Evolutionary conservation across 352 stramenopile species (phyloP).

Genomic region (Phytopythium delawarense): DNA sequence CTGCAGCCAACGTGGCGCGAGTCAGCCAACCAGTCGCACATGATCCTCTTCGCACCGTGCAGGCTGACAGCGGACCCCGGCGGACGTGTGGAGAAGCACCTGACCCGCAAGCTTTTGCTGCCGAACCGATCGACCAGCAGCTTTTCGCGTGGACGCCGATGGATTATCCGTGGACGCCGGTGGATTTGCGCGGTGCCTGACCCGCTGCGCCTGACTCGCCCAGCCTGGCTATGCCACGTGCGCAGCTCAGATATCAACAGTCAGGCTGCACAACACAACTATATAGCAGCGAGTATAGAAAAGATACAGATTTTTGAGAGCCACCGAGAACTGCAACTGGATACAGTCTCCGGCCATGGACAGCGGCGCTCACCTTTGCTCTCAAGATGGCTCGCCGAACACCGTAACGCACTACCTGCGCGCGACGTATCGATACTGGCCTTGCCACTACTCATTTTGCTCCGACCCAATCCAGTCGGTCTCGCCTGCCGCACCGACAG

Average conservation of each 20-base stretch:
- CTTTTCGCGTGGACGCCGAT: neutral
- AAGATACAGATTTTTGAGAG: neutral
- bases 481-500: neutral
- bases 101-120: neutral
- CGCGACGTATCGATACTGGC: neutral
- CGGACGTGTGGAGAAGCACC: too few species aligned
- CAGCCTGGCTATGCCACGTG: neutral
- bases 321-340: neutral
- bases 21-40: too few species aligned
- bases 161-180: neutral
- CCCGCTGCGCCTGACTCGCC: neutral
- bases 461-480: neutral
- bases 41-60: too few species aligned
- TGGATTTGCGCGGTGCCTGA: neutral
- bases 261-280: neutral
- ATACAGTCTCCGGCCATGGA: neutral
- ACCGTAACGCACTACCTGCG: neutral
- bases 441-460: neutral
- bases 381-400: neutral
- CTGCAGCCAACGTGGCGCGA: too few species aligned
- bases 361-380: too few species aligned
- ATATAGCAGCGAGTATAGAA: neutral
- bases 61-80: too few species aligned
- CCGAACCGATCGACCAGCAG: neutral
- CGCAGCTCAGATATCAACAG: neutral